Evolutionary conservation across 2,329 filamentous ascomycete genomes (phyloP).

Genomic region (Penicillium verrucosum): DNA sequence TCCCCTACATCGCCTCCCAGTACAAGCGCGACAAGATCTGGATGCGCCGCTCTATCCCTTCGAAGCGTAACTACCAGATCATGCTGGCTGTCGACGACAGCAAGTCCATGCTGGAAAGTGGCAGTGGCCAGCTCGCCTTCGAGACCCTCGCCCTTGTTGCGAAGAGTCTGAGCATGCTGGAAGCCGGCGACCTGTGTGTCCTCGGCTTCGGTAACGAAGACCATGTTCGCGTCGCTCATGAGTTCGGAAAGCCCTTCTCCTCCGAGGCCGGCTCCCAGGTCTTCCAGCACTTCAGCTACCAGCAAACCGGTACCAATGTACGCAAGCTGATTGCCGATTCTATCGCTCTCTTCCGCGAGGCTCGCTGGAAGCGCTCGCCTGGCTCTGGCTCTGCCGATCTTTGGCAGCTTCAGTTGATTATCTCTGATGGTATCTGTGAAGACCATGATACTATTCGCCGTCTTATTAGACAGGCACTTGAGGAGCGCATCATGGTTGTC

Average conservation of each 20-base stretch:
- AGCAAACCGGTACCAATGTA: constrained; percentile 83
- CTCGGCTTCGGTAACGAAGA: constrained; percentile 76
- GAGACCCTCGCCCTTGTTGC: constrained; percentile 92
- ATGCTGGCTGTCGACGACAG: constrained; percentile 96
- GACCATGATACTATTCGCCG: constrained; percentile 80
- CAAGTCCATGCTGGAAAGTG: constrained; percentile 83
- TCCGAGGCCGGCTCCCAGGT: constrained; percentile 78
- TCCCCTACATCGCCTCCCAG: constrained; percentile 95
- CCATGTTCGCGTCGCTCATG: constrained; percentile 77
- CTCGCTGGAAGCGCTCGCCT: constrained; percentile 58
- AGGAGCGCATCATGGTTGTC: constrained; percentile 95
- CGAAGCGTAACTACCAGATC: constrained; percentile 94
- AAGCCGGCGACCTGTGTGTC: constrained; percentile 89
- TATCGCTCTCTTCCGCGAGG: constrained; percentile 76
- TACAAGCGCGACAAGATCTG: constrained; percentile 99
- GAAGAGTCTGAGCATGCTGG: constrained; percentile 82
- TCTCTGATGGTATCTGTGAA: constrained; percentile 91
- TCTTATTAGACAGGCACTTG: constrained; percentile 80
- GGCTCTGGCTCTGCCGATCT: constrained; percentile 63
- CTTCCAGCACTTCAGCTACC: constrained; percentile 79
- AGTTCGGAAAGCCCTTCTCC: constrained; percentile 77
- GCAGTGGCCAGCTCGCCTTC: constrained; percentile 76
- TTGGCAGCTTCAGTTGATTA: constrained; percentile 91
- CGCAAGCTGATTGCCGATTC: constrained; percentile 71
- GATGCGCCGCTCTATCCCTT: constrained; percentile 90